Evolutionary conservation across 768 basidiomycete species (phyloP), one percentile per base, ranked within the genome.

Genomic region (Tricholoma bakamatsutake): DNA sequence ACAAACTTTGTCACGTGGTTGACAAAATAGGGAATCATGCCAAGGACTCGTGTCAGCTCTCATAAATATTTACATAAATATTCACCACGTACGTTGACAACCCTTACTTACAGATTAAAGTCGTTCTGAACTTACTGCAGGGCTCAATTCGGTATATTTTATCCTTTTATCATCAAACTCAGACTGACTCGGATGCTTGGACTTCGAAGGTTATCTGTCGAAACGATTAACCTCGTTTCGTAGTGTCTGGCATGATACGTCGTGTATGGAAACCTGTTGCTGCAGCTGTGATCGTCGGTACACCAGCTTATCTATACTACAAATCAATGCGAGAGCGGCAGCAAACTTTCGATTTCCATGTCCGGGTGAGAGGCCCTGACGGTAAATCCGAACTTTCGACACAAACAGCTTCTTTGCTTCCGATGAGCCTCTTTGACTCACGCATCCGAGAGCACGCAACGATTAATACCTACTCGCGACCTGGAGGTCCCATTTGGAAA

Each of bases 221-320:
- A 31, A 31, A 48, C 46, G 15, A 31, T 17, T 30, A 11, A 27
- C 4, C 30, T n/a, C 34, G 43, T 37, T 39, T 48, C 33, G 35
- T 21, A 31, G 39, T 35, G 37, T 53, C 56, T 58, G 65, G 63
- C 31, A 90, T 90, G 85, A 71, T 88, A 56, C 76, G 76, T 63
- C 79, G 78, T 59, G 79, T 76, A 40, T 88, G 85, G 87, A 90
- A 82, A 66, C 87, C 87, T 24, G 59, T 85, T 62, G 74, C 81
- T 56, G 81, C 81, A 11, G 76, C 79, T 11, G 74, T 81, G 5
- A 71, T 78, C 55, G 70, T 85, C 59, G 84, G 81, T 56, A 71
- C 76, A 17, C 80, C 88, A 33, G 74, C 79, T 21, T 89, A 87
- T 69, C 61, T 79, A 59, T 82, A 80, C 67, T 84, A 85, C 71